Conservation (phyloP, 768 basidiomycete species). For the Xanthoconium purpureum region DNA sequence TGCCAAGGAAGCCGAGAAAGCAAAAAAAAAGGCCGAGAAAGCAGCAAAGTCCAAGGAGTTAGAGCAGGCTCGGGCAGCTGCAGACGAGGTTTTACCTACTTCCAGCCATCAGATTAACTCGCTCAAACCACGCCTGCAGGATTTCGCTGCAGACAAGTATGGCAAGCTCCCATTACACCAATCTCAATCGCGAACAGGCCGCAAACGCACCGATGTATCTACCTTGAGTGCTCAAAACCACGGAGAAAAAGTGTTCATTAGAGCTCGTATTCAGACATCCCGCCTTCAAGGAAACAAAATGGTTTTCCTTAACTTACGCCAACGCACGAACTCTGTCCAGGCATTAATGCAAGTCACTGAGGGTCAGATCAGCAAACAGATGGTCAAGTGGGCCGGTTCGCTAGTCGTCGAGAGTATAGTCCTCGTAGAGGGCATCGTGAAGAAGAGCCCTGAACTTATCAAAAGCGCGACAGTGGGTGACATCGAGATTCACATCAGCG, state of each 20-base stretch:
- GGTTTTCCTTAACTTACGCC: slow-evolving; percentile 90
- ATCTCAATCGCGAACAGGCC: slow-evolving; percentile 72
- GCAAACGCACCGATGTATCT: slow-evolving; percentile 60
- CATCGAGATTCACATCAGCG: slow-evolving; percentile 80
- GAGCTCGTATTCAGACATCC: slow-evolving; percentile 88
- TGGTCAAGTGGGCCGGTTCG: slow-evolving; percentile 88
- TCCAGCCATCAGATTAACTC: slow-evolving; percentile 42
- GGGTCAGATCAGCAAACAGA: slow-evolving; percentile 88
- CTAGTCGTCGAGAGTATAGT: slow-evolving; percentile 88
- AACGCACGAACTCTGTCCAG: slow-evolving; percentile 83
- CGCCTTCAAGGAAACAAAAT: slow-evolving; percentile 94
- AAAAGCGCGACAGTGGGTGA: slow-evolving; percentile 88
- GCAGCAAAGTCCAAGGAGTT: slow-evolving; percentile 76
- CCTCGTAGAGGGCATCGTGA: slow-evolving; percentile 80
- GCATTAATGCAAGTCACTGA: slow-evolving; percentile 71
- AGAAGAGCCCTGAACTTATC: slow-evolving; percentile 77
- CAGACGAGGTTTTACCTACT: slow-evolving; percentile 43
- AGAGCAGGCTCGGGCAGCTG: slow-evolving; percentile 66
- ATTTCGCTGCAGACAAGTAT: slow-evolving; percentile 76
- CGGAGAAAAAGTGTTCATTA: slow-evolving; percentile 75
- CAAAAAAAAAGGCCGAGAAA: slow-evolving; percentile 82
- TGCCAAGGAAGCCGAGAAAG: slow-evolving; percentile 88
- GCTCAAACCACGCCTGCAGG: slow-evolving; percentile 42
- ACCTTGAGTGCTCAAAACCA: slow-evolving; percentile 58
- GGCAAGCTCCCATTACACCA: slow-evolving; percentile 88